phyloP scores from a whole-genome alignment of 2,329 filamentous ascomycete species.

The Lomentospora prolificans region DNA sequence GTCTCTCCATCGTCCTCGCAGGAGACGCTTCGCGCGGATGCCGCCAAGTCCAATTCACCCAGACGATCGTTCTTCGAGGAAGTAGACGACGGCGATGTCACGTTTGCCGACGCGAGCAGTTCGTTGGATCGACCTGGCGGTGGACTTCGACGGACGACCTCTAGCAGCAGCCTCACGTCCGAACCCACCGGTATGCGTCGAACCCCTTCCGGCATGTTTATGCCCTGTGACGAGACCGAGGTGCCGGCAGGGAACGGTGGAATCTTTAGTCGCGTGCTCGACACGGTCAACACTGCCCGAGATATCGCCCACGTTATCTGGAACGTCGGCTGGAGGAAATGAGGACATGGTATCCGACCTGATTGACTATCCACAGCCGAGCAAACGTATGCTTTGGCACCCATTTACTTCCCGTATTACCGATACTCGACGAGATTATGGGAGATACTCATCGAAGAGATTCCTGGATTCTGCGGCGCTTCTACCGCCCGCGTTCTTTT shows the following conservation, averaged over 20 bases:
- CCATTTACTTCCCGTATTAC: too few relatives aligned
- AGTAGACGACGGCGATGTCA: conserved; percentile 16
- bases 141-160: conserved; percentile 37
- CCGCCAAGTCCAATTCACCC: conserved; percentile 41
- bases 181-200: conserved; percentile 58
- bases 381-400: too few relatives aligned
- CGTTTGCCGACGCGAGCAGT: conserved; percentile 10
- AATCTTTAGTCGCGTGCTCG: conserved; percentile 68
- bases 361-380: too few relatives aligned
- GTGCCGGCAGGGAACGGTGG: conserved; percentile 43
- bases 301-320: conserved; percentile 64
- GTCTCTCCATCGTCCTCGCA: conserved; percentile 70
- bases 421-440: too few relatives aligned
- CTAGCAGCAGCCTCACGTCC: conserved; percentile 36
- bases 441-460: too few relatives aligned
- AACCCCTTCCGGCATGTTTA: conserved; percentile 82
- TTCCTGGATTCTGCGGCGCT: too few relatives aligned
- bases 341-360: conserved; percentile 4
- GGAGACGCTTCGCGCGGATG: conserved; percentile 58
- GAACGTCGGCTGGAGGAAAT: conserved; percentile 59
- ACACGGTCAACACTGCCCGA: conserved; percentile 66
- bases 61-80: conserved; percentile 54
- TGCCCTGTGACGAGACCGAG: conserved; percentile 74
- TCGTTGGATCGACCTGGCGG: conserved; percentile 12
- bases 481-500: too few relatives aligned